Conservation (phyloP, 1,139 yeast species). For the Wickerhamiella pararugosa region DNA sequence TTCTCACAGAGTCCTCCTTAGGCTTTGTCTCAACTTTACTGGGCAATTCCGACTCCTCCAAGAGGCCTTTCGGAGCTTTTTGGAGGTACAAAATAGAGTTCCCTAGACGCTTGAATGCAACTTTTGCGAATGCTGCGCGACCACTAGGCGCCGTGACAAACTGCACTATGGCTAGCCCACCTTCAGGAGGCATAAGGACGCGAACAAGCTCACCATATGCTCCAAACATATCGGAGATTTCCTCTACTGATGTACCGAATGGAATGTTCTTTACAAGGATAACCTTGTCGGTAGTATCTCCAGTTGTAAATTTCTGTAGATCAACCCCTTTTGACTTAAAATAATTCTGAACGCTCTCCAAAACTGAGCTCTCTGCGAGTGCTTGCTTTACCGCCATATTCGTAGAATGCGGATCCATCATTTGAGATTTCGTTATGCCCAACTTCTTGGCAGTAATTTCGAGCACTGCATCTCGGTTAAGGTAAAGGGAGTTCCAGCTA, state of each 20-base stretch:
- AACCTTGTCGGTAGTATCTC: slow-evolving; percentile 68
- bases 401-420: slow-evolving; percentile 76
- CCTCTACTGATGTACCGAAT: slow-evolving; percentile 65
- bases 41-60: slow-evolving; percentile 22
- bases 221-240: slow-evolving; percentile 65
- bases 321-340: slow-evolving; percentile 81
- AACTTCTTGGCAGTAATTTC: slow-evolving; percentile 75
- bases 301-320: slow-evolving; percentile 47
- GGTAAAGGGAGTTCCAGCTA: slow-evolving; percentile 86
- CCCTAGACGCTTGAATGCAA: slow-evolving; percentile 77
- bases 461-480: slow-evolving; percentile 85
- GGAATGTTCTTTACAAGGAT: slow-evolving; percentile 84
- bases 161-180: slow-evolving; percentile 92
- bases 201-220: slow-evolving; percentile 70
- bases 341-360: slow-evolving; percentile 77
- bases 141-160: slow-evolving; percentile 74
- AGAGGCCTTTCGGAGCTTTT: slow-evolving; percentile 80
- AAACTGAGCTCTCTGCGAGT: slow-evolving; percentile 90
- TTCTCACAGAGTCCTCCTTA: slow-evolving; percentile 27
- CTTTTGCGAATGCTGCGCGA: slow-evolving; percentile 73
- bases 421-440: slow-evolving; percentile 69
- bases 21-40: slow-evolving; percentile 15
- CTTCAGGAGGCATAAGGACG: slow-evolving; percentile 88
- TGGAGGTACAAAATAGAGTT: slow-evolving; percentile 78
- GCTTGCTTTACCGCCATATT: slow-evolving; percentile 95